A percentile compares a stretch with the other conserved stretches of the same genome.
Conservation (phyloP, 2,329 filamentous ascomycete genomes). For the Hymenoscyphus salicellus region DNA sequence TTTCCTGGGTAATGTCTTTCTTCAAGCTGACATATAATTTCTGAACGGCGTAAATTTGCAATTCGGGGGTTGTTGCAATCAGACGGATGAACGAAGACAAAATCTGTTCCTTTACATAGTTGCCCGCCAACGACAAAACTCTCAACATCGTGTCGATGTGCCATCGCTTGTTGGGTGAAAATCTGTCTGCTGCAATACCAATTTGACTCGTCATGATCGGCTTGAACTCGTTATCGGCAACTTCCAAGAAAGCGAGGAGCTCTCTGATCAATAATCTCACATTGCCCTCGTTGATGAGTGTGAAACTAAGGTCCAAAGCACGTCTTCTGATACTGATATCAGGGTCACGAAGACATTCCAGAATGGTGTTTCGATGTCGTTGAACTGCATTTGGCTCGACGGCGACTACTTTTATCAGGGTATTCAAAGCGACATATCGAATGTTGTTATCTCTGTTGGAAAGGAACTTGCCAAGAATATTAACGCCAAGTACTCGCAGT, state of each 20-base stretch:
- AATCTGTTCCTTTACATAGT: constrained; percentile 97
- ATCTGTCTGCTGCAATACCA: constrained; percentile 92
- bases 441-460: constrained; percentile 99
- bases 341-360: constrained; percentile 92
- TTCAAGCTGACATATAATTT: constrained; percentile 89
- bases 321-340: constrained; percentile 96
- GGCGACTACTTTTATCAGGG: constrained; percentile 94
- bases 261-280: constrained; percentile 91
- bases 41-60: constrained; percentile 94
- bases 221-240: constrained; percentile 98
- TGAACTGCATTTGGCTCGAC: constrained; percentile 98
- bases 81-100: constrained; percentile 93
- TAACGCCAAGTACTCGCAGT: constrained; percentile 88
- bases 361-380: constrained; percentile 91
- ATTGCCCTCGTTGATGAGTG: constrained; percentile 94
- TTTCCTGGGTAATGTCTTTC: constrained; percentile 97
- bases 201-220: constrained; percentile 98
- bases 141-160: constrained; percentile 97
- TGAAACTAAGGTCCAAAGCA: constrained; percentile 97
- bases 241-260: constrained; percentile 89
- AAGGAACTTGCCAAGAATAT: constrained; percentile 96
- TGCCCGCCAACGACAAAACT: constrained; percentile 88
- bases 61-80: constrained; percentile 87
- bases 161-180: constrained; percentile 95
- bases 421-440: constrained; percentile 95